Base-by-base conservation (phyloP, 225 moss, liverwort and hornwort genomes). In the Physcomitrium patens region DNA sequence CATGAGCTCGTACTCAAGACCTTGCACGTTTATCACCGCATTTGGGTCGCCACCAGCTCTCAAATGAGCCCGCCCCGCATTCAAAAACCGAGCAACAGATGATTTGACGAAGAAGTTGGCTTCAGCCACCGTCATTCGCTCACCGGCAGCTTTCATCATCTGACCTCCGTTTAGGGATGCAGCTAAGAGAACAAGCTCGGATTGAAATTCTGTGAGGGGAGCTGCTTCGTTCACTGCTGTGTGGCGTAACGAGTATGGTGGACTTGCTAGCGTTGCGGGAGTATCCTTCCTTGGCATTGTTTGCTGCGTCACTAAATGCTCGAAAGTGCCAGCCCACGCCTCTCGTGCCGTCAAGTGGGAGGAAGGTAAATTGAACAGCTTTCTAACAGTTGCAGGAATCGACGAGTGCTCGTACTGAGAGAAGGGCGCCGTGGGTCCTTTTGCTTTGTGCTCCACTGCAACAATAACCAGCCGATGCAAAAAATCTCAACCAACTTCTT, bases 391-490 rank as follows among this genome's bases (percentile, higher is more conserved):
- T 24, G 91, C 97, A 27, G 87, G 71, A 73, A 97, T 91, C 0
- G 97, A 97, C 0, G 94, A 97, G 44, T 97, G 97, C 89, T 97
- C 94, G 51, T 85, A 97, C 26, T 92, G 92, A 0, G 97, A 94
- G 22, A 78, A 85, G 0, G 92, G 80, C 43, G 80, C 80, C 50
- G 73, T 77, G 10, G 97, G 94, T 3, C 97, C 97, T 1, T 70
- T 47, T 1, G 97, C 81, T n/a, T 88, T 77, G 53, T 94, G 94
- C 82, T 93, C 91, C 80, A 97, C 97, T 97, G 80, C 81, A 78
- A 23, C 8, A 50, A 37, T 0, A 63, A 55, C 17, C 17, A 4
- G 31, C 31, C 31, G 31, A 3, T 37, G 7, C 31, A 37, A 4
- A 37, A 37, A 37, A n/a, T 3, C 2, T 37, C 5, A 37, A 37